phyloP scores from a whole-genome alignment of 2,329 filamentous ascomycete genomes.

The Aspergillus pseudoviridinutans region DNA sequence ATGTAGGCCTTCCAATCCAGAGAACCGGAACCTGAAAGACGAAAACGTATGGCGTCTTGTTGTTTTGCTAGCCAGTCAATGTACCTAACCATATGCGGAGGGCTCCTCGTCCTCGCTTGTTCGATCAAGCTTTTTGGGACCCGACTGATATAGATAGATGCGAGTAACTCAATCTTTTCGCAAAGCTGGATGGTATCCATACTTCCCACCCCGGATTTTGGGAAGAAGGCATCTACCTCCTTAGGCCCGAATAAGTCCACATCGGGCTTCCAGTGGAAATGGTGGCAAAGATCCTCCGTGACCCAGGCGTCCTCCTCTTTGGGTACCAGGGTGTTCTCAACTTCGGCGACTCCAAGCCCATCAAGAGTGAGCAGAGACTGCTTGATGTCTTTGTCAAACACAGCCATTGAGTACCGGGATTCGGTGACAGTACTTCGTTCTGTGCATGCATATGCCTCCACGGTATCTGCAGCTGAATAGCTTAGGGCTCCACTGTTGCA shows the following conservation, averaged over 20 bases:
- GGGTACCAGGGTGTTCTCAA: neutral
- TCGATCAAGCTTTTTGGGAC: neutral
- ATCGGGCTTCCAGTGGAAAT: slow-evolving; percentile 3
- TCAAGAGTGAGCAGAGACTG: neutral
- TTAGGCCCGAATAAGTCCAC: neutral
- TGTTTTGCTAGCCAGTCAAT: neutral
- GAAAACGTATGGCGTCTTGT: neutral
- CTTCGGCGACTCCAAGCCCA: neutral
- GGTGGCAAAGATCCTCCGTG: neutral
- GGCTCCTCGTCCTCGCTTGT: neutral
- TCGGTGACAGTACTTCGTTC: neutral
- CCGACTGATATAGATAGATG: neutral
- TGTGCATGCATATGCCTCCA: neutral
- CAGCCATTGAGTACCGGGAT: neutral
- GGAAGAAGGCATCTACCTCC: neutral
- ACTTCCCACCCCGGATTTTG: neutral
- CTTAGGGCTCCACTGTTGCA: neutral
- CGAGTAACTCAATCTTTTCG: slow-evolving; percentile 1
- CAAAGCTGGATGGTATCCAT: neutral
- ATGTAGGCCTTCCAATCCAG: neutral
- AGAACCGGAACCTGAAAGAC: neutral
- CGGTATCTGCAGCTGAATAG: neutral
- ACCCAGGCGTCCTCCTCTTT: neutral
- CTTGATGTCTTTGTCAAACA: neutral
- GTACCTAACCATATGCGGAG: neutral